Conservation (phyloP, 805 yeast genomes). For the Phaffomyces thermotolerans region DNA sequence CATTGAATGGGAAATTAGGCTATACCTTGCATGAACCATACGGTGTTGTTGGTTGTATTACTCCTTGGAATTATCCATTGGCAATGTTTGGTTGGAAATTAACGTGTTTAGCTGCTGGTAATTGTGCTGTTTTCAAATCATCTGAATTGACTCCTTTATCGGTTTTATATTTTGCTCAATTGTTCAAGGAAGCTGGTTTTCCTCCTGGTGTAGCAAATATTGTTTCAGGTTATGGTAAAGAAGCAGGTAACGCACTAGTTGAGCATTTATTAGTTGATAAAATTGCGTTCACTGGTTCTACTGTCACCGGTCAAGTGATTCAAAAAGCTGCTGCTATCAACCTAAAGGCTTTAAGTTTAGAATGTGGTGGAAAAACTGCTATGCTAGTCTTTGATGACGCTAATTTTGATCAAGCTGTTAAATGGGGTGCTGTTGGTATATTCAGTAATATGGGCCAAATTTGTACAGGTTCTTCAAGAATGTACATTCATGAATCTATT, state of each 20-base stretch:
- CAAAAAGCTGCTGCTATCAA: conserved; percentile 35
- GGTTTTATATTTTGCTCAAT: conserved; percentile 34
- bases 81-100: conserved; percentile 46
- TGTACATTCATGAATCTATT: conserved; percentile 47
- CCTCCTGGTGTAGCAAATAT: conserved; percentile 47
- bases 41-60: conserved; percentile 46
- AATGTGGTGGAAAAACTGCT: conserved; percentile 49
- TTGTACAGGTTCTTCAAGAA: conserved; percentile 57
- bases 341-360: conserved; percentile 41
- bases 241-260: conserved; percentile 40
- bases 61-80: conserved; percentile 47
- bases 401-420: conserved; percentile 38
- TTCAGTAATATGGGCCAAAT: conserved; percentile 59
- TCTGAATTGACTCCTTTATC: conserved; percentile 46
- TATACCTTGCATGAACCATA: conserved; percentile 48
- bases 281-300: conserved; percentile 51
- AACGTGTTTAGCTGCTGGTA: conserved; percentile 42
- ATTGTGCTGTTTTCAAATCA: conserved; percentile 40
- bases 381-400: conserved; percentile 41
- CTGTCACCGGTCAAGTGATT: conserved; percentile 39
- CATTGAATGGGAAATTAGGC: conserved; percentile 49
- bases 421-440: conserved; percentile 49
- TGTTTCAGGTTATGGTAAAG: conserved; percentile 37
- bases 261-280: conserved; percentile 39
- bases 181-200: conserved; percentile 38